These are phyloP conservation scores for Acorus gramineus DNA, from an alignment of 106 monocot genomes.

Conservation along the genomic window DNA sequence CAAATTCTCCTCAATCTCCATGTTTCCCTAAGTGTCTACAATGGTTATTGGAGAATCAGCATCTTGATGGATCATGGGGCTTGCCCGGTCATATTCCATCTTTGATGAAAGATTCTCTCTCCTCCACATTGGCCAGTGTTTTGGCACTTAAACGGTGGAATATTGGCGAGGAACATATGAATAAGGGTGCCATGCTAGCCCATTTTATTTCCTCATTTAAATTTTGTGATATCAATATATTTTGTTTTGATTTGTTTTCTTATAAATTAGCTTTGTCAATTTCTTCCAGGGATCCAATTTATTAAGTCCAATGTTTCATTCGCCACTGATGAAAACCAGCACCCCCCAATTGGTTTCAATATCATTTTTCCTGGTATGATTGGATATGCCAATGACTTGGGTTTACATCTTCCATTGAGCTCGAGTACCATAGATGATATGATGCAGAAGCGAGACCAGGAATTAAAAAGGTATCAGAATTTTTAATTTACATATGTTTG, in stretches of 20 bases:
- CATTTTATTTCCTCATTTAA: too few relatives aligned
- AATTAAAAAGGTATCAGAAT: conserved; percentile 52
- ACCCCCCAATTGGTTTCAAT: conserved; percentile 73
- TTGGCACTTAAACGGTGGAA: conserved; percentile 74
- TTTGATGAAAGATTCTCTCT: conserved; percentile 47
- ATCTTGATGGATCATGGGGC: conserved; percentile 74
- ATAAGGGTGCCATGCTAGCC: conserved; percentile 29
- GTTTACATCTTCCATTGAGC: conserved; percentile 44
- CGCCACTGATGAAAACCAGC: conserved; percentile 31
- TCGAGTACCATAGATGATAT: conserved; percentile 29
- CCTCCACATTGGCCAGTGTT: conserved; percentile 76
- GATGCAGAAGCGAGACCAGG: conserved; percentile 32
- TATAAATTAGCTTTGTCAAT: not conserved
- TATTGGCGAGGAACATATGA: conserved; percentile 53
- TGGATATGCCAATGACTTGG: conserved; percentile 44
- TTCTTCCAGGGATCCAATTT: conserved; percentile 58
- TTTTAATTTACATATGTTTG: not conserved
- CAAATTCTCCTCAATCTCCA: conserved; percentile 31
- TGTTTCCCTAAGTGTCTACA: conserved; percentile 76
- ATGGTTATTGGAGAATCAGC: conserved; percentile 81
- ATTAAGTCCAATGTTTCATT: conserved; percentile 48
- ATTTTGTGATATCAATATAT: too few relatives aligned
- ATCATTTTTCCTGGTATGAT: conserved; percentile 83
- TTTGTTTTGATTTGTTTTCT: not conserved
- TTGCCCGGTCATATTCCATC: conserved; percentile 14